These are phyloP conservation scores for Pseudogymnoascus sp. DNA, from an alignment of 2,329 filamentous ascomycete genomes.

Conservation along the genomic window DNA sequence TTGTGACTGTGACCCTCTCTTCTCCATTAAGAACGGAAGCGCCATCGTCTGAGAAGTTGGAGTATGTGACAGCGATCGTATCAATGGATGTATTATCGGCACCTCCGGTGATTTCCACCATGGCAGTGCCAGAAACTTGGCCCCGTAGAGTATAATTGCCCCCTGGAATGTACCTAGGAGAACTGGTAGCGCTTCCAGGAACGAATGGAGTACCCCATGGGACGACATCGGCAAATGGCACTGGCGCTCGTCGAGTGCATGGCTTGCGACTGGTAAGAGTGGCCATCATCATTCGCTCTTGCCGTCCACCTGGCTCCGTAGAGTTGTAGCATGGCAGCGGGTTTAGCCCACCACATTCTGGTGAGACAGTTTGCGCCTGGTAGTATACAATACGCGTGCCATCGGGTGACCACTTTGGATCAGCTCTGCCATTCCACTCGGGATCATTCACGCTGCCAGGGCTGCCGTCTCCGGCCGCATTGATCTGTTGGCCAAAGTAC, in stretches of 20 bases:
- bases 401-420: conserved; percentile 35
- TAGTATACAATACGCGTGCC: conserved; percentile 36
- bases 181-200: conserved; percentile 13
- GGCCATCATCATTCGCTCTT: conserved; percentile 36
- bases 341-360: conserved; percentile 36
- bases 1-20: conserved; percentile 28
- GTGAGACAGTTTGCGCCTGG: conserved; percentile 31
- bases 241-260: conserved; percentile 16
- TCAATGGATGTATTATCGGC: background rate
- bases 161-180: background rate
- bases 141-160: background rate
- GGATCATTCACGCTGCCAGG: conserved; percentile 35
- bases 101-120: background rate
- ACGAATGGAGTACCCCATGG: conserved; percentile 30
- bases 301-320: conserved; percentile 31
- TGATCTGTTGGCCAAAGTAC: conserved; percentile 38
- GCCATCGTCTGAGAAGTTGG: conserved; percentile 31
- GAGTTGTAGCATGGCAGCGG: conserved; percentile 34
- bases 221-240: conserved; percentile 23
- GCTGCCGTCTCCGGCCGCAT: conserved; percentile 29
- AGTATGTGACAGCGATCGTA: conserved; percentile 29
- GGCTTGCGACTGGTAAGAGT: conserved; percentile 28
- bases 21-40: conserved; percentile 26
- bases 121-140: background rate
- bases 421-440: conserved; percentile 39